A percentile compares a stretch with the other conserved stretches of the same genome.
phyloP scores from a whole-genome alignment of 2,329 filamentous ascomycete genomes.

The Pseudofabraea citricarpa region DNA sequence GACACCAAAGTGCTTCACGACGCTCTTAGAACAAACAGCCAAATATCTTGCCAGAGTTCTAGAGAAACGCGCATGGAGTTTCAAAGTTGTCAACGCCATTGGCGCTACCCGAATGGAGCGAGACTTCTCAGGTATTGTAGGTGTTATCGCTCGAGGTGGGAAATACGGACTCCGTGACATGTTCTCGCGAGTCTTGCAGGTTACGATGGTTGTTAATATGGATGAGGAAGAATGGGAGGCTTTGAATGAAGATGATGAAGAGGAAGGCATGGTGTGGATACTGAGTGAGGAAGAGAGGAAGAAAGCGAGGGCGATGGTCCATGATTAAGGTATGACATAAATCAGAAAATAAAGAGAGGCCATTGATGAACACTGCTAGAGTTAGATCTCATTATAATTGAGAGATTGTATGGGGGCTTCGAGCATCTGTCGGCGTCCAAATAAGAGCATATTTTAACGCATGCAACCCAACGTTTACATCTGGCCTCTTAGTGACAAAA shows the following conservation, averaged over 20 bases:
- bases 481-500: too few relatives aligned
- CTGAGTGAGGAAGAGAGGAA: conserved; percentile 69
- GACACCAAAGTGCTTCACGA: conserved; percentile 70
- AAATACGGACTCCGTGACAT: conserved; percentile 74
- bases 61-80: conserved; percentile 82
- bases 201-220: conserved; percentile 86
- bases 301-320: conserved; percentile 66
- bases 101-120: conserved; percentile 81
- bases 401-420: too few relatives aligned
- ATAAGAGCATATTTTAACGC: too few relatives aligned
- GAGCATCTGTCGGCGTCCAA: too few relatives aligned
- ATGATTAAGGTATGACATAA: conserved; percentile 4
- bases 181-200: conserved; percentile 73
- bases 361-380: too few relatives aligned
- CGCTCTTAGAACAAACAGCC: conserved; percentile 70
- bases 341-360: too few relatives aligned
- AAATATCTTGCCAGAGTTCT: conserved; percentile 71
- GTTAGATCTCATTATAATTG: too few relatives aligned
- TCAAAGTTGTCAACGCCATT: conserved; percentile 68
- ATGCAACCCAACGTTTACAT: too few relatives aligned
- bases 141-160: conserved; percentile 58
- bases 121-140: conserved; percentile 73
- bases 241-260: conserved; percentile 48
- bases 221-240: conserved; percentile 95
- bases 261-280: conserved; percentile 67